phyloP scores from a whole-genome alignment of 2,329 filamentous ascomycete species.

The Teratosphaeria nubilosa region DNA sequence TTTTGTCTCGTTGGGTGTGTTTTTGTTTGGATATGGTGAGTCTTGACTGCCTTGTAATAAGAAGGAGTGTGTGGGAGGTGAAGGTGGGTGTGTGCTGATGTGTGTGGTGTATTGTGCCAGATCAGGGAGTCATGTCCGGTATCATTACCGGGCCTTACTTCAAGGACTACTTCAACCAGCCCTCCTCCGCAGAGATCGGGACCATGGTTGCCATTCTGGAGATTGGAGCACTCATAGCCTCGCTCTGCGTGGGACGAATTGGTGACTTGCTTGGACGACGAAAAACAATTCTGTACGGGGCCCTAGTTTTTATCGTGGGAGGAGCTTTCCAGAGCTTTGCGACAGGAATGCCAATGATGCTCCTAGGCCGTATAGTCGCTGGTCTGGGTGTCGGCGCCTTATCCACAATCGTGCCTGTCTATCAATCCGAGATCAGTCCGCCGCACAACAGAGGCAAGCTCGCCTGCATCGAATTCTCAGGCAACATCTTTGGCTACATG shows the following conservation, averaged over 20 bases:
- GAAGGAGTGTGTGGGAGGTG: slow-evolving; percentile 42
- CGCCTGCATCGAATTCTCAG: slow-evolving; percentile 95
- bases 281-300: slow-evolving; percentile 86
- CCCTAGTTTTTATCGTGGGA: slow-evolving; percentile 73
- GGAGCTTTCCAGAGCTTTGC: slow-evolving; percentile 78
- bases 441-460: slow-evolving; percentile 92
- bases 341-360: slow-evolving; percentile 80
- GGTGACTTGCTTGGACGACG: slow-evolving; percentile 86
- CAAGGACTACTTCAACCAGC: slow-evolving; percentile 84
- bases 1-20: slow-evolving; percentile 55
- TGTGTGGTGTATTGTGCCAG: slow-evolving; percentile 41
- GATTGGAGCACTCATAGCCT: slow-evolving; percentile 84
- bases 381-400: slow-evolving; percentile 42
- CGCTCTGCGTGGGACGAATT: slow-evolving; percentile 72
- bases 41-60: not conserved
- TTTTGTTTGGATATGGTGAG: slow-evolving; percentile 52
- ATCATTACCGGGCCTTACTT: slow-evolving; percentile 68
- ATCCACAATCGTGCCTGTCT: slow-evolving; percentile 44
- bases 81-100: not conserved
- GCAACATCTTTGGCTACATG: slow-evolving; percentile 91
- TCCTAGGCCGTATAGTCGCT: slow-evolving; percentile 41
- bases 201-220: slow-evolving; percentile 98
- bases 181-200: slow-evolving; percentile 75
- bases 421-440: slow-evolving; percentile 57
- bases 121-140: slow-evolving; percentile 80